Percentiles rank a stretch among this genome's conserved stretches.
These are phyloP conservation scores for Camellia sinensis DNA, from an alignment of 148 eudicot species.

Conservation along the genomic window DNA sequence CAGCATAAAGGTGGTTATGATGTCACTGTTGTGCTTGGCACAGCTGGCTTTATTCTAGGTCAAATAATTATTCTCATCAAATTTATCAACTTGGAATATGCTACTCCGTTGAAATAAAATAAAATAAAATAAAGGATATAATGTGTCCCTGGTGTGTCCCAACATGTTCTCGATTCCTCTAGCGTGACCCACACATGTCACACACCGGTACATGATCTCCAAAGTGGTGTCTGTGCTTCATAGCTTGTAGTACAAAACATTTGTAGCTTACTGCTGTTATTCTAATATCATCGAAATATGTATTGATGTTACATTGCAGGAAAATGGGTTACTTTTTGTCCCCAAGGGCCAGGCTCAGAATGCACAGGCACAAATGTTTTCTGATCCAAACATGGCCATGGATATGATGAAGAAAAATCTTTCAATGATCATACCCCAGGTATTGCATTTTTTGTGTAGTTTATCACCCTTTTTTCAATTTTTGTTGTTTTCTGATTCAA, in stretches of 20 bases:
- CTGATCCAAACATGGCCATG: slow-evolving; percentile 99
- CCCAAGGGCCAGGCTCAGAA: slow-evolving; percentile 90
- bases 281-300: not conserved
- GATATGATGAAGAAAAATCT: slow-evolving; percentile 99
- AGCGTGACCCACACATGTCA: too few species aligned
- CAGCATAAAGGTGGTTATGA: not conserved
- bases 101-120: too few species aligned
- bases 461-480: not conserved
- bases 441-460: slow-evolving; percentile 13
- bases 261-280: not conserved
- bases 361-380: slow-evolving; percentile 97
- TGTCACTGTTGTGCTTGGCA: not conserved
- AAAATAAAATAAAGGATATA: too few species aligned
- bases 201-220: too few species aligned
- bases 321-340: slow-evolving; percentile 83
- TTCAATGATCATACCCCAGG: slow-evolving; percentile 98
- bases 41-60: not conserved
- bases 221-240: too few species aligned
- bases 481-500: not conserved
- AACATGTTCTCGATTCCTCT: too few species aligned
- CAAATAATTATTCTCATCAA: too few species aligned
- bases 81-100: too few species aligned
- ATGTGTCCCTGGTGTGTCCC: too few species aligned
- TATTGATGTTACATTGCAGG: slow-evolving; percentile 47
- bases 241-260: not conserved